Evolutionary conservation across 1,284 basidiomycete genomes (phyloP).

Genomic region (Leucoagaricus sp.): DNA sequence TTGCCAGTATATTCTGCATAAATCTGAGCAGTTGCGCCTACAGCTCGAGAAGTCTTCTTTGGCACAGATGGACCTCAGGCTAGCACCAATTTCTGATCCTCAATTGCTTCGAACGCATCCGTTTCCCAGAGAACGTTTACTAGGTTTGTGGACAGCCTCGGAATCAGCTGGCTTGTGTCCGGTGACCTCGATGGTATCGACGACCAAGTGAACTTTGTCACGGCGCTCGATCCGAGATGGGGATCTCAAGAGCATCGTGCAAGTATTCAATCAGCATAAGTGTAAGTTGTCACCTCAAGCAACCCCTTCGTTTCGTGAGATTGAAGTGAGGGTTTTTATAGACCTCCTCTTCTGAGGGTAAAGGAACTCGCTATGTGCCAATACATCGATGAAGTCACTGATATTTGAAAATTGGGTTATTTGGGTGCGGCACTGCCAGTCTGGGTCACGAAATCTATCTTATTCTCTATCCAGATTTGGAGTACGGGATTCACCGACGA

Average conservation of each 20-base stretch:
- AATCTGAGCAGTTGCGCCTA: too few species aligned
- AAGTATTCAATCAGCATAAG: background rate
- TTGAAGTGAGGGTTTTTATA: background rate
- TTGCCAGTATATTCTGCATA: too few species aligned
- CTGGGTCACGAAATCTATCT: background rate
- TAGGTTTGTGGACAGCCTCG: too few species aligned
- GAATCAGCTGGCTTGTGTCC: too few species aligned
- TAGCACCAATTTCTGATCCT: too few species aligned
- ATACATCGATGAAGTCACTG: slow-evolving; percentile 28
- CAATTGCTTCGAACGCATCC: too few species aligned
- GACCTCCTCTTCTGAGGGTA: slow-evolving; percentile 21
- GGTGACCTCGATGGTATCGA: background rate
- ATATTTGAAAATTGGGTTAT: slow-evolving; percentile 24
- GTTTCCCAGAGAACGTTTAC: too few species aligned
- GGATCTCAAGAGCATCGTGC: background rate
- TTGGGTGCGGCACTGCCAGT: slow-evolving; percentile 16
- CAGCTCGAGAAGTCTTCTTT: too few species aligned
- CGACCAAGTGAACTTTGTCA: background rate
- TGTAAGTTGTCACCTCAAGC: background rate
- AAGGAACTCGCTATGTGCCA: slow-evolving; percentile 28
- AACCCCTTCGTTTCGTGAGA: background rate
- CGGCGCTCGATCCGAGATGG: background rate
- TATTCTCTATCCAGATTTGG: background rate
- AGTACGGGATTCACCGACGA: background rate
- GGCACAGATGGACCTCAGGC: too few species aligned